These are phyloP conservation scores for Yamadazyma atlantica DNA, from an alignment of 1,139 yeast species.

Conservation along the genomic window DNA sequence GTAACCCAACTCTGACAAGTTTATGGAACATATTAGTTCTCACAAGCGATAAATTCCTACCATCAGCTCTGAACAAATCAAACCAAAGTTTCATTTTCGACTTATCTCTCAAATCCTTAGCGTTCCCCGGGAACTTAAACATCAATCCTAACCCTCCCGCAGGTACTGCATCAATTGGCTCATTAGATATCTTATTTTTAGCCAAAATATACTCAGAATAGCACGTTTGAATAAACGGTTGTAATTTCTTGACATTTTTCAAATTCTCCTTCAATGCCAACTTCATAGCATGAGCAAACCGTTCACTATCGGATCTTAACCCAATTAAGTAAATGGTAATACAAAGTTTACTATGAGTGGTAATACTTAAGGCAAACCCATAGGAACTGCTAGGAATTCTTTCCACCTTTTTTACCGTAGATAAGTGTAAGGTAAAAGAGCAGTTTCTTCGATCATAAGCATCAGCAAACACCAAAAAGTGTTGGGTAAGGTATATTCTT, in stretches of 20 bases:
- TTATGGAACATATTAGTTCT: constrained; percentile 78
- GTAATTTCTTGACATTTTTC: constrained; percentile 58
- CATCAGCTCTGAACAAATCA: constrained; percentile 80
- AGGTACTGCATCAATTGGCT: constrained; percentile 56
- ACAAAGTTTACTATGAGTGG: constrained; percentile 65
- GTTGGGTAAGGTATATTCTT: constrained; percentile 65
- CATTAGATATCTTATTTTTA: constrained; percentile 52
- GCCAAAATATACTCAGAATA: constrained; percentile 82
- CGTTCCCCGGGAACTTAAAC: constrained; percentile 88
- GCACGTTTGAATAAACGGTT: constrained; percentile 66
- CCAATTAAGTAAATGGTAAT: constrained; percentile 77
- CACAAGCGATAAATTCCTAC: constrained; percentile 76
- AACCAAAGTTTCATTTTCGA: constrained; percentile 92
- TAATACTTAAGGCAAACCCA: constrained; percentile 75
- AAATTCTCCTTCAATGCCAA: constrained; percentile 62
- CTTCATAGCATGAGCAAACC: constrained; percentile 70
- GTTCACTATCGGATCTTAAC: constrained; percentile 73
- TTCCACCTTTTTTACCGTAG: constrained; percentile 83
- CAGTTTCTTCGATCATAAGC: constrained; percentile 68
- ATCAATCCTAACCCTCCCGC: constrained; percentile 81
- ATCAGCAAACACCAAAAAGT: constrained; percentile 73
- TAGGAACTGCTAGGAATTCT: constrained; percentile 74
- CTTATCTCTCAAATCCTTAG: constrained; percentile 74
- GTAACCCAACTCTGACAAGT: constrained; percentile 84
- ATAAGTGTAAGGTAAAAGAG: constrained; percentile 68